These are phyloP conservation scores for Apophysomyces ossiformis DNA, from an alignment of 371 early-diverging fungal species.

Conservation along the genomic window DNA sequence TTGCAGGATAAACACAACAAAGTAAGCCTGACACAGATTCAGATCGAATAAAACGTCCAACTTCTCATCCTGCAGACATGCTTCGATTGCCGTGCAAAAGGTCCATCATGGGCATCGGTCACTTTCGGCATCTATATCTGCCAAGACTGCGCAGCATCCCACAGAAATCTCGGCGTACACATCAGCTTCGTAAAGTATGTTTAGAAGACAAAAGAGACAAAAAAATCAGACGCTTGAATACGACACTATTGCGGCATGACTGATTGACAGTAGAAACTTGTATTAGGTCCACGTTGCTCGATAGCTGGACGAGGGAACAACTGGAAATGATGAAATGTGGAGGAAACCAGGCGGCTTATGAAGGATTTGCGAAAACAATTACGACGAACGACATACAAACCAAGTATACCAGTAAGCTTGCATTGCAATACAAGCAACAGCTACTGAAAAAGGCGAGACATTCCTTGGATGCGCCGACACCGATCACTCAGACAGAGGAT, in stretches of 20 bases:
- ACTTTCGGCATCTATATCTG: constrained; percentile 98
- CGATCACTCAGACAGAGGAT: not conserved
- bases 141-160: constrained; percentile 96
- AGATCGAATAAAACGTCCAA: not conserved
- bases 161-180: constrained; percentile 94
- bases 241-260: not conserved
- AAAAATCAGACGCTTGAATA: not conserved
- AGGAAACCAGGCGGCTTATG: constrained; percentile 78
- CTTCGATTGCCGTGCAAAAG: constrained; percentile 95
- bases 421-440: constrained; percentile 80
- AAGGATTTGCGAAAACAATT: constrained; percentile 72
- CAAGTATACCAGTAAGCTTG: constrained; percentile 81
- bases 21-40: constrained; percentile 43
- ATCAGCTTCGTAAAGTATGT: constrained; percentile 92
- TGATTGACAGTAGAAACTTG: constrained; percentile 4
- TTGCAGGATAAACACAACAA: constrained; percentile 75
- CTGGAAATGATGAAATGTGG: constrained; percentile 87
- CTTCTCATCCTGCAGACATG: constrained; percentile 63
- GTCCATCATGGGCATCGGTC: constrained; percentile 97
- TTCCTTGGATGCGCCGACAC: constrained; percentile 3
- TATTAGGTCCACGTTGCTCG: constrained; percentile 79
- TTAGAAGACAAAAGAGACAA: not conserved
- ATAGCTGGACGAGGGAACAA: constrained; percentile 91
- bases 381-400: constrained; percentile 71
- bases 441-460: constrained; percentile 67